Conservation (phyloP, 2,329 filamentous ascomycete genomes). For the Alternaria longipes region DNA sequence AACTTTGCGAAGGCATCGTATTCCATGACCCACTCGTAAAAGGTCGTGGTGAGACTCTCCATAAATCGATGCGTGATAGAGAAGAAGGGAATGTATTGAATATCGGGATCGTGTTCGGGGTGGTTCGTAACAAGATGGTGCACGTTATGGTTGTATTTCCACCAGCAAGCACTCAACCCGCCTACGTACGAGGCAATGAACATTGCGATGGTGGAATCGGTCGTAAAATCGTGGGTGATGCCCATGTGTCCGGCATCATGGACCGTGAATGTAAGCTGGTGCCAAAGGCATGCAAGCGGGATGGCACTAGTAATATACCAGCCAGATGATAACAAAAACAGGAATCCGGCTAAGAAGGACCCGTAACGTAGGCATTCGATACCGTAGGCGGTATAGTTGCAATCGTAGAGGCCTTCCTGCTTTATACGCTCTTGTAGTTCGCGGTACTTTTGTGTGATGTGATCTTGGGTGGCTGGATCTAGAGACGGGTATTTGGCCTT, state of each 20-base stretch:
- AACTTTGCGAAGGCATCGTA: constrained; percentile 70
- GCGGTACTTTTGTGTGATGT: constrained; percentile 84
- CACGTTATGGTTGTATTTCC: constrained; percentile 96
- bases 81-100: constrained; percentile 77
- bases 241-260: constrained; percentile 98
- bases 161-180: constrained; percentile 92
- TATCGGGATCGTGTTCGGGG: constrained; percentile 95
- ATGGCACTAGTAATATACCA: constrained; percentile 70
- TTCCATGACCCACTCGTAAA: constrained; percentile 71
- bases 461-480: constrained; percentile 75
- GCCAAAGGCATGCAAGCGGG: constrained; percentile 87
- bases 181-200: constrained; percentile 89
- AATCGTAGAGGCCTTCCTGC: constrained; percentile 80
- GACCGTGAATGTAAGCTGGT: constrained; percentile 91
- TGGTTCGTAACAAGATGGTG: constrained; percentile 97
- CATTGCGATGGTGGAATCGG: constrained; percentile 87
- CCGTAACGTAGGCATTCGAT: constrained; percentile 78
- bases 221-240: constrained; percentile 88
- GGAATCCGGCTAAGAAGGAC: constrained; percentile 69
- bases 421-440: constrained; percentile 75
- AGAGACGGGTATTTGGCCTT: constrained; percentile 81
- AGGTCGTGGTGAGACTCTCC: constrained; percentile 68
- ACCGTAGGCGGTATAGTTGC: constrained; percentile 82
- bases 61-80: constrained; percentile 73
- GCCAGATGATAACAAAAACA: constrained; percentile 57